These are phyloP conservation scores for Umbelopsis sp. DNA, from an alignment of 371 early-diverging fungal species.

Conservation along the genomic window DNA sequence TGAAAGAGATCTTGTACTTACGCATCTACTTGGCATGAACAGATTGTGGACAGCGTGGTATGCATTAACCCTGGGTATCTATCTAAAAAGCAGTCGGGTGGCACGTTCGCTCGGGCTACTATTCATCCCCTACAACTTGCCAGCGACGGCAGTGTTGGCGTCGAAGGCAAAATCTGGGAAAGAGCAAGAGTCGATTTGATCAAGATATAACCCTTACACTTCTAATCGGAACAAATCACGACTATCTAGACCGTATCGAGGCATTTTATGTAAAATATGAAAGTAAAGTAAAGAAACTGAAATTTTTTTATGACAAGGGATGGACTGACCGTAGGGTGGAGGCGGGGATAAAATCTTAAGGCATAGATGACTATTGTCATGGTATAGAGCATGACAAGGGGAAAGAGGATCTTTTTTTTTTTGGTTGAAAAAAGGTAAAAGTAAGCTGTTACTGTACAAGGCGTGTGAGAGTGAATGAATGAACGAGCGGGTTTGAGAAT, in stretches of 20 bases:
- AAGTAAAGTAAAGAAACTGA: slow-evolving; percentile 11
- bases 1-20: no score
- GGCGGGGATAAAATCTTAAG: neutral
- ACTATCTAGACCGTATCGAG: neutral
- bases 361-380: neutral
- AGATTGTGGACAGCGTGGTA: slow-evolving; percentile 66
- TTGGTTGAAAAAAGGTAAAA: neutral
- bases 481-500: neutral
- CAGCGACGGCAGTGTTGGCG: slow-evolving; percentile 23
- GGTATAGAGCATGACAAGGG: slow-evolving; percentile 2
- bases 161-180: slow-evolving; percentile 37
- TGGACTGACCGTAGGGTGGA: neutral
- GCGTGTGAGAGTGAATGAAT: neutral
- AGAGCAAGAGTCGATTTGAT: slow-evolving; percentile 66
- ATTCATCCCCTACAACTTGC: slow-evolving; percentile 60
- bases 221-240: neutral
- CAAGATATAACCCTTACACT: slow-evolving; percentile 45
- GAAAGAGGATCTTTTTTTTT: neutral
- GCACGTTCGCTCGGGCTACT: slow-evolving; percentile 75
- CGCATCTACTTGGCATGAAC: neutral
- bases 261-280: slow-evolving; percentile 8
- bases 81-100: slow-evolving; percentile 64
- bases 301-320: neutral
- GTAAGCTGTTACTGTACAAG: neutral
- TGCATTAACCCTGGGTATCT: slow-evolving; percentile 84